These are phyloP conservation scores for Boletus speciosus DNA, from an alignment of 768 basidiomycete genomes.

Conservation along the genomic window DNA sequence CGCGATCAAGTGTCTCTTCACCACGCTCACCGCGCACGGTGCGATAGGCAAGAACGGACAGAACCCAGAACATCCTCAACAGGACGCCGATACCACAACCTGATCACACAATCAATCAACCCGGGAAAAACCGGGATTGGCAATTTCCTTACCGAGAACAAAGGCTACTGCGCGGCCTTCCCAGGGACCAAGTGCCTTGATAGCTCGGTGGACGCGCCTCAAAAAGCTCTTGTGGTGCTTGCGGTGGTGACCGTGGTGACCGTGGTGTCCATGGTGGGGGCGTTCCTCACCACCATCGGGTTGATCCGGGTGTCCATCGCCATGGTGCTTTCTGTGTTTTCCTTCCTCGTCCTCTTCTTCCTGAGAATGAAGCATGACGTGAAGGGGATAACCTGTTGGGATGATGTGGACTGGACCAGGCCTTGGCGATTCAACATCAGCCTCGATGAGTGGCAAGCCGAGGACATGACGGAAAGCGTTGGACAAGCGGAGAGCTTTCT, in stretches of 20 bases:
- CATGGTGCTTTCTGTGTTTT: conserved; percentile 11
- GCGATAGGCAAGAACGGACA: conserved; percentile 60
- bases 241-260: conserved; percentile 27
- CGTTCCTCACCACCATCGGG: not conserved
- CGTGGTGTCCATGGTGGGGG: conserved; percentile 10
- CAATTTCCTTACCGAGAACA: conserved; percentile 58
- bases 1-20: conserved; percentile 40
- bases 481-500: conserved; percentile 50
- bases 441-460: conserved; percentile 49
- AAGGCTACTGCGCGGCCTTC: conserved; percentile 82
- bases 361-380: not conserved
- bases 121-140: not conserved
- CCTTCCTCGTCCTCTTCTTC: conserved; percentile 6
- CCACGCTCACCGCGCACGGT: conserved; percentile 44
- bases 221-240: conserved; percentile 46
- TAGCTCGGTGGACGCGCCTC: conserved; percentile 57
- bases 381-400: conserved; percentile 11
- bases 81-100: conserved; percentile 85
- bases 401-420: conserved; percentile 31
- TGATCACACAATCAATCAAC: conserved; percentile 22
- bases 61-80: conserved; percentile 75
- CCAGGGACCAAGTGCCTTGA: conserved; percentile 74
- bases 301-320: not conserved
- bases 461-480: conserved; percentile 55
- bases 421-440: not conserved